phyloP scores from a whole-genome alignment of 805 yeast genomes.

The Millerago galiae region DNA sequence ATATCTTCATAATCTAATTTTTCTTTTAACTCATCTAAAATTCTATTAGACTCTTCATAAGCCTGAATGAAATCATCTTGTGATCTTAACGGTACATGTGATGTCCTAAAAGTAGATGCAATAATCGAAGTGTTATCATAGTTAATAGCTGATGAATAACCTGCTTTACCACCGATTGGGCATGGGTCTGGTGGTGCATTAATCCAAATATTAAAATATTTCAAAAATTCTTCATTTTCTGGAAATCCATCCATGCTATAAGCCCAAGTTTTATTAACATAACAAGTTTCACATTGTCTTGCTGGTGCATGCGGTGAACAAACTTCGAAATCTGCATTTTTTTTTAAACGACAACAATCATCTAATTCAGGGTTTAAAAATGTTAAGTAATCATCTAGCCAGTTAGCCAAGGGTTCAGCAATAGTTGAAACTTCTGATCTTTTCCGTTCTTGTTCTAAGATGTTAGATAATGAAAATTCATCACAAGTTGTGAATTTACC shows the following conservation, averaged over 20 bases:
- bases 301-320: constrained; percentile 65
- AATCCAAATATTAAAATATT: constrained; percentile 76
- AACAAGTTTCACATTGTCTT: constrained; percentile 71
- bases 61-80: constrained; percentile 83
- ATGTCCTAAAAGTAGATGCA: constrained; percentile 69
- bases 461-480: constrained; percentile 68
- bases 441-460: constrained; percentile 78
- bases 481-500: constrained; percentile 85
- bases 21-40: constrained; percentile 48
- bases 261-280: constrained; percentile 55
- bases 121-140: constrained; percentile 36
- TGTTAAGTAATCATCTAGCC: constrained; percentile 87
- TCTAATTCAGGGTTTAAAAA: constrained; percentile 85
- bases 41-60: constrained; percentile 61
- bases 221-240: constrained; percentile 61
- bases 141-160: constrained; percentile 60
- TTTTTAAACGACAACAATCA: constrained; percentile 75
- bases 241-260: constrained; percentile 82
- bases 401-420: constrained; percentile 78
- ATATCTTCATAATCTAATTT: constrained; percentile 40
- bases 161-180: constrained; percentile 94
- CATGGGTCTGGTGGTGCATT: constrained; percentile 81
- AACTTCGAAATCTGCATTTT: constrained; percentile 40
- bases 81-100: constrained; percentile 73
- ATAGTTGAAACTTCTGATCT: constrained; percentile 59